Conservation (phyloP, 2,329 filamentous ascomycete genomes). For the Metarhizium brunneum region DNA sequence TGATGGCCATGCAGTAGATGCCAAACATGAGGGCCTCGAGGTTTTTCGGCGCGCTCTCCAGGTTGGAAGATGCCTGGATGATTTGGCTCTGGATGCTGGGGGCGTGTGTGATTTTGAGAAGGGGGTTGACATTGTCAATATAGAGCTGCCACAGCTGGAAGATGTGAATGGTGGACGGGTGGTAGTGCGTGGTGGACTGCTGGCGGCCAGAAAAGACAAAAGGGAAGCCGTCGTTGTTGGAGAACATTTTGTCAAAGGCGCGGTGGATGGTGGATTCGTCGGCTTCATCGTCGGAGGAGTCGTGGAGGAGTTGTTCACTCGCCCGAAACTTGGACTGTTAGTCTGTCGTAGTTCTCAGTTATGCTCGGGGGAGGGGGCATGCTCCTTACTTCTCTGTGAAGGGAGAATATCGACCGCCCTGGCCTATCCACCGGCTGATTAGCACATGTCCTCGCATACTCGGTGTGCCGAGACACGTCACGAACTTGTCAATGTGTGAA, state of each 20-base stretch:
- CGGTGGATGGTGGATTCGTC: slow-evolving; percentile 46
- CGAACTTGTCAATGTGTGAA: slow-evolving; percentile 13
- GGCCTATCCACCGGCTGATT: slow-evolving; percentile 2
- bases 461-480: neutral
- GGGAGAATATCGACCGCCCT: slow-evolving; percentile 33
- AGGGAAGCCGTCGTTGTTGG: slow-evolving; percentile 46
- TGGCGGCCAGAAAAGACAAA: slow-evolving; percentile 41
- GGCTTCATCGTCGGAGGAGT: slow-evolving; percentile 47
- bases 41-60: slow-evolving; percentile 42
- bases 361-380: neutral
- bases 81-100: slow-evolving; percentile 56
- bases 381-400: slow-evolving; percentile 38
- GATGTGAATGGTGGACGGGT: slow-evolving; percentile 49
- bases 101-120: slow-evolving; percentile 59
- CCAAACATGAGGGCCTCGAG: slow-evolving; percentile 62
- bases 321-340: slow-evolving; percentile 33
- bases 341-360: neutral
- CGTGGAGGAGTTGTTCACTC: slow-evolving; percentile 36
- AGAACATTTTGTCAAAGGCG: slow-evolving; percentile 51
- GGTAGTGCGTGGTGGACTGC: slow-evolving; percentile 34
- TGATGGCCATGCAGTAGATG: slow-evolving; percentile 50
- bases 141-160: slow-evolving; percentile 62
- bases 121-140: slow-evolving; percentile 58
- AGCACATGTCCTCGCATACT: neutral
- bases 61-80: slow-evolving; percentile 49